Percentiles rank a stretch among this genome's conserved stretches.
Evolutionary conservation across 2,329 filamentous ascomycete genomes (phyloP).

Genomic region (Ascochyta fabae): DNA sequence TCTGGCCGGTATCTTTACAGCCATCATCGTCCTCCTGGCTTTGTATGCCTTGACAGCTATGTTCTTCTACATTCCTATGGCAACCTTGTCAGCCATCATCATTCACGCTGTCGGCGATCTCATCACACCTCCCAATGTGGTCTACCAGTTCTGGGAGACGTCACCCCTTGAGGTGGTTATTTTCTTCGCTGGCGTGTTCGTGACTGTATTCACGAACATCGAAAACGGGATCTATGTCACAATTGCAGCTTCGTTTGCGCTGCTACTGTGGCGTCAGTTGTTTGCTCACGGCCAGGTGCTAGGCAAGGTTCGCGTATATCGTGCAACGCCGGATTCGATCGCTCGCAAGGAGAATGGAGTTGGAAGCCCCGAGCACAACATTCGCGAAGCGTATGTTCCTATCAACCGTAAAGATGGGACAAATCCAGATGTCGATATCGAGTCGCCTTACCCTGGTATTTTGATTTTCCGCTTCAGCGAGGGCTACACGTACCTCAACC

Average conservation of each 20-base stretch:
- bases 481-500: conserved; percentile 96
- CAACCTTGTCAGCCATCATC: conserved; percentile 84
- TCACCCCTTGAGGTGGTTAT: conserved; percentile 89
- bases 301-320: conserved; percentile 82
- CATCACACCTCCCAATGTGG: conserved; percentile 87
- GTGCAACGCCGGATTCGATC: conserved; percentile 79
- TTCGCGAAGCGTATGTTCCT: conserved; percentile 62
- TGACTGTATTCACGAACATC: conserved; percentile 86
- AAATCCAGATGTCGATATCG: conserved; percentile 81
- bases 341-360: conserved; percentile 48
- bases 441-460: conserved; percentile 85
- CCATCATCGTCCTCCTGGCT: conserved; percentile 81
- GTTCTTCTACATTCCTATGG: conserved; percentile 92
- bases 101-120: conserved; percentile 95
- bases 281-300: conserved; percentile 80
- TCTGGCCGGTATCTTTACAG: conserved; percentile 88
- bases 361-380: conserved; percentile 9
- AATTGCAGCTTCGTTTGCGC: conserved; percentile 74
- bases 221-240: conserved; percentile 94
- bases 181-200: conserved; percentile 86
- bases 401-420: conserved; percentile 87
- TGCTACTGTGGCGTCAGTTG: conserved; percentile 83
- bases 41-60: conserved; percentile 88
- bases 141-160: conserved; percentile 95
- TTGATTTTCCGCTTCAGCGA: conserved; percentile 97